These are phyloP conservation scores for Exserohilum turcica DNA, from an alignment of 2,329 filamentous ascomycete species.

Conservation along the genomic window DNA sequence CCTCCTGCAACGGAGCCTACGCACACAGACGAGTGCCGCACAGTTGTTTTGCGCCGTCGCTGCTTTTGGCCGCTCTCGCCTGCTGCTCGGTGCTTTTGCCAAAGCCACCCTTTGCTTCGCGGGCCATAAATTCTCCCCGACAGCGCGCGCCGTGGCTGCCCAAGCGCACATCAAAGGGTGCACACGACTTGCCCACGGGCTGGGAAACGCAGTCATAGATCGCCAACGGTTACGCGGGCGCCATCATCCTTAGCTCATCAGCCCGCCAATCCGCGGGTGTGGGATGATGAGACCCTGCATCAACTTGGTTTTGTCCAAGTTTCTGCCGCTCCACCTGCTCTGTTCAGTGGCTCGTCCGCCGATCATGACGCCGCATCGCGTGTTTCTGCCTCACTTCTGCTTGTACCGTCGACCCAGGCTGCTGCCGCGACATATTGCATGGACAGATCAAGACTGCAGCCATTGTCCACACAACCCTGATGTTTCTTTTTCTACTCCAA, in stretches of 20 bases:
- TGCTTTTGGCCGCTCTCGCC: too few relatives aligned
- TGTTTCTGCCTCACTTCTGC: conserved; percentile 1
- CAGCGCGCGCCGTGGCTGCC: too few relatives aligned
- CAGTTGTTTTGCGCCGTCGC: conserved; percentile 17
- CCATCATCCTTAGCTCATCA: conserved; percentile 21
- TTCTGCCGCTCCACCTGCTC: conserved; percentile 27
- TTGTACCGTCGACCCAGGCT: conserved; percentile 9
- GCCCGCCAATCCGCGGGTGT: conserved; percentile 23
- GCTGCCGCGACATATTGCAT: conserved; percentile 7
- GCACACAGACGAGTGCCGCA: conserved; percentile 1
- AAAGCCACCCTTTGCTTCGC: too few relatives aligned
- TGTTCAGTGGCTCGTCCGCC: conserved; percentile 18
- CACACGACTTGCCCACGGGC: conserved; percentile 22
- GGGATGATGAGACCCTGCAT: conserved; percentile 35
- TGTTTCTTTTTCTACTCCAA: not conserved
- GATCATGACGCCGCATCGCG: conserved; percentile 41
- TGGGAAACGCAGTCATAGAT: conserved; percentile 27
- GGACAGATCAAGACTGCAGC: too few relatives aligned
- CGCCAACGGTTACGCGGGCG: conserved; percentile 25
- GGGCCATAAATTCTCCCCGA: too few relatives aligned
- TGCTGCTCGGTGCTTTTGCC: conserved; percentile 23
- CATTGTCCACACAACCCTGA: not conserved
- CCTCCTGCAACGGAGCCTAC: conserved; percentile 10
- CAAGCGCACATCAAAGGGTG: conserved; percentile 13
- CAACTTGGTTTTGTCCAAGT: conserved; percentile 28